Evolutionary conservation across 1,139 yeast genomes (phyloP), one percentile per base, ranked within the genome.

Genomic region (Candida sp.): DNA sequence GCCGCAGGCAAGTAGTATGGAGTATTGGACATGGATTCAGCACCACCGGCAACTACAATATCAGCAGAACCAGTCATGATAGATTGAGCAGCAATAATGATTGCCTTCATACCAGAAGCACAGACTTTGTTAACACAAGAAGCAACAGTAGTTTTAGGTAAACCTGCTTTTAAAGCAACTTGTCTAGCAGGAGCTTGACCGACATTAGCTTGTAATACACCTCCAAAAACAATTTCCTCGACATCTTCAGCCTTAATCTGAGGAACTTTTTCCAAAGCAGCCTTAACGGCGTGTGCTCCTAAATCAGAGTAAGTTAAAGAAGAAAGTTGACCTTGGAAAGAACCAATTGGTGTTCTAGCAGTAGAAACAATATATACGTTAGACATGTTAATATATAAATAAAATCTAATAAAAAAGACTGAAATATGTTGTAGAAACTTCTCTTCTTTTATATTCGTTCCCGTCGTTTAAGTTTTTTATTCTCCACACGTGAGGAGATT

Each of bases 181-280:
- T 93, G 99, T 69, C 98, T 86, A 37, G 98, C 99, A 39, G 98
- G 98, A 49, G 93, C 93, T 71, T 93, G 99, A 50, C 99, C 99
- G 46, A 89, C 82, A 60, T 89, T 89, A 53, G 98, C 98, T 58
- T 88, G 87, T 61, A 88, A 73, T 42, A 90, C 99, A 58, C 90
- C 89, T 59, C 99, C 99, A 63, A 90, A 91, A 57, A 87, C 75
- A 58, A 93, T 81, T 68, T 93, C 98, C 55, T 93, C 97, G 45
- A 87, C 95, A 48, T 78, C 82, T 38, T 76, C 73, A 41, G 96
- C 82, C 57, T 86, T 77, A 68, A 93, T 76, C 64, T 83, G 81
- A 44, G 96, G 95, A 40, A 87, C 93, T 62, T 88, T 87, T 41
- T 71, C 88, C 49, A 91, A 71, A 19, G 96, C 97, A 43, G 90